Base-by-base conservation (phyloP, 2,329 filamentous ascomycete genomes). In the Fusarium nelsonii region DNA sequence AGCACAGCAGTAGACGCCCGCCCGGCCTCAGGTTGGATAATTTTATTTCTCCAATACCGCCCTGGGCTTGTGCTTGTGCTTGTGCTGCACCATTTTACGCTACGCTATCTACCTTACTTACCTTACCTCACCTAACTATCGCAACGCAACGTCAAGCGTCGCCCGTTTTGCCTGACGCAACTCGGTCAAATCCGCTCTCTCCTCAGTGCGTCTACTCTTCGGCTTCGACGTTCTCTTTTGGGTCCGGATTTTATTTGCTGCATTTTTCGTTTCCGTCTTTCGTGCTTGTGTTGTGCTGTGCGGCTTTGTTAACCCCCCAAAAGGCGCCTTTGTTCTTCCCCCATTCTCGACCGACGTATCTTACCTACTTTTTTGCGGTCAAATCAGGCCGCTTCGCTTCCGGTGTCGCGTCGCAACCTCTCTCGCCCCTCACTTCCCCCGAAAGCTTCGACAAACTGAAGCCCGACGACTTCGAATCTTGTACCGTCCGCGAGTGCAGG, bases 11-110 rank as follows among this genome's bases (percentile, higher is more conserved):
- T 33, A 45, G 45, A 65, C 34, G 33, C 41, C 41, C 37, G 40
- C 62, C 36, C 48, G 34, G 48, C 48, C 48, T 51, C 34, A 51
- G 48, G 48, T 60, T 62, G 50, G 65, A 60, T 74, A 76, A 75
- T 74, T 75, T 75, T 74, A 72, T 74, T 75, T 68, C 69, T 69
- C 65, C 70, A 70, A 68, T 69, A 20, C 39, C 40, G 37, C 55
- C 18, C 53, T 40, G 41, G 34, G 28, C 34, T 62, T 28, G 48
- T 51, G 48, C 48, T 62, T 28, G 48, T 51, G 48, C 48, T 18
- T 39, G 48, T 51, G 48, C 48, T 45, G 43, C 26, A 45, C 43
- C 51, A 37, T 44, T 50, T 43, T 51, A 61, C 58, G 58, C 58
- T 51, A 51, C 52, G 41, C 41, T 63, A 63, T 20, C 39, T 34